phyloP scores from a whole-genome alignment of 129 eudicot species.

The Scalesia atractyloides region DNA sequence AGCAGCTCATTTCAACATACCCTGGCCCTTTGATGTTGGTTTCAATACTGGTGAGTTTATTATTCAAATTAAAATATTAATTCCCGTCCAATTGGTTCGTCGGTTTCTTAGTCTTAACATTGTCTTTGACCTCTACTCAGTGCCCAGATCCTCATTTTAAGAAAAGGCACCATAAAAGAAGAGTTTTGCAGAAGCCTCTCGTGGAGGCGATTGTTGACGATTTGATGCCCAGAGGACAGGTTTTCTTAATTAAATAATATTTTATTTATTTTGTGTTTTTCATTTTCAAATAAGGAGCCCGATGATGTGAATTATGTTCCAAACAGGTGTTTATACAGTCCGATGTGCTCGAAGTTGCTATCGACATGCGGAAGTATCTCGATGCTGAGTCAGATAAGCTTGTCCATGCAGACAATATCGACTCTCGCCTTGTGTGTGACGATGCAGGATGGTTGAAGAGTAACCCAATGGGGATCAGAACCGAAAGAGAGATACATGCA shows the following conservation, averaged over 20 bases:
- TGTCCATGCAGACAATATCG: slow-evolving; percentile 37
- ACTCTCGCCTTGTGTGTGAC: slow-evolving; percentile 43
- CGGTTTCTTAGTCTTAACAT: neutral
- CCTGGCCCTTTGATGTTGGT: slow-evolving; percentile 89
- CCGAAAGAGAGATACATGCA: slow-evolving; percentile 94
- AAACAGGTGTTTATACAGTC: slow-evolving; percentile 88
- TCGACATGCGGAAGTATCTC: slow-evolving; percentile 85
- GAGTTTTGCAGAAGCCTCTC: slow-evolving; percentile 88
- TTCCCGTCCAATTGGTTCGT: neutral
- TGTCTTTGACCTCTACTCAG: slow-evolving; percentile 43
- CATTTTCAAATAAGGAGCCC: neutral
- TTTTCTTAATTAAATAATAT: neutral
- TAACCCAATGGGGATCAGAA: slow-evolving; percentile 93
- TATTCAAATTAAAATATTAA: slow-evolving; percentile 4
- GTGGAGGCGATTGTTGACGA: slow-evolving; percentile 72
- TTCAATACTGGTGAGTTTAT: slow-evolving; percentile 79
- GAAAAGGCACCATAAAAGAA: slow-evolving; percentile 83
- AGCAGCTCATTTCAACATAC: slow-evolving; percentile 75
- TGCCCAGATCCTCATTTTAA: slow-evolving; percentile 99
- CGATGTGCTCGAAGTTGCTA: slow-evolving; percentile 91
- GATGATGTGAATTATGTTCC: neutral
- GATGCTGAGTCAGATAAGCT: slow-evolving; percentile 62
- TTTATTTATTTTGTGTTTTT: neutral
- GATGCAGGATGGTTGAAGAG: slow-evolving; percentile 77
- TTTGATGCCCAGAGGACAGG: slow-evolving; percentile 83